Conservation (phyloP, 495 filamentous ascomycete genomes). For the Immersiella caudata region DNA sequence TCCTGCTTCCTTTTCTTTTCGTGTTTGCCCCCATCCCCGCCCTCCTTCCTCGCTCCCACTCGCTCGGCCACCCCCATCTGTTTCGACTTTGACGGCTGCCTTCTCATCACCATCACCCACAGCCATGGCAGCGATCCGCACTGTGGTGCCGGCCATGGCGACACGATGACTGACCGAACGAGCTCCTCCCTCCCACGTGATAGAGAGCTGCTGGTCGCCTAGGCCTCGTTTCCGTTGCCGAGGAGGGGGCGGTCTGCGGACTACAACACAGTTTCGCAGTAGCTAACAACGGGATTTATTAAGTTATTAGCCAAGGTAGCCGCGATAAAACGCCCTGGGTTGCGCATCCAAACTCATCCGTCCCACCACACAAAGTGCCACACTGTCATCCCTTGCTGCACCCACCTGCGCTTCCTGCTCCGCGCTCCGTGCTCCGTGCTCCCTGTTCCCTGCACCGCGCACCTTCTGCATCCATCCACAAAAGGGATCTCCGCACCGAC, state of each 20-base stretch:
- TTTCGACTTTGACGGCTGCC: not conserved
- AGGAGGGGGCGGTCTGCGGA: constrained; percentile 7
- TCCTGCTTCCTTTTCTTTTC: not conserved
- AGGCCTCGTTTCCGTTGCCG: not conserved
- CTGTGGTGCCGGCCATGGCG: not conserved
- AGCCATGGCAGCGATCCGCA: not conserved
- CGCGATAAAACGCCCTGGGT: constrained; percentile 22
- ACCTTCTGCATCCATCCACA: constrained; percentile 19
- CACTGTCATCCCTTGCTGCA: constrained; percentile 17
- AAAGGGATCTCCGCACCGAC: constrained; percentile 21
- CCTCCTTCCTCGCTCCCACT: not conserved
- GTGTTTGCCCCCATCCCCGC: constrained; percentile 1
- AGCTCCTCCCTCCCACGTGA: not conserved
- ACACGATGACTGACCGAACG: not conserved
- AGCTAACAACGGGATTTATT: constrained; percentile 14
- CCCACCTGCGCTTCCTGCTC: constrained; percentile 22
- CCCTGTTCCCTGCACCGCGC: constrained; percentile 5
- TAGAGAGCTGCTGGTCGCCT: not conserved
- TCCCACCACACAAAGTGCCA: constrained; percentile 18
- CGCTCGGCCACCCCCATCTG: not conserved
- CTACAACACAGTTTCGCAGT: not conserved
- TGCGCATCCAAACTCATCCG: constrained; percentile 13
- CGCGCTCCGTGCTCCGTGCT: not conserved
- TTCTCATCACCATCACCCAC: not conserved
- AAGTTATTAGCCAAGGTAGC: constrained; percentile 22